Evolutionary conservation across 768 basidiomycete genomes (phyloP), one percentile per base, ranked within the genome.

Genomic region (Mycena epipterygia): DNA sequence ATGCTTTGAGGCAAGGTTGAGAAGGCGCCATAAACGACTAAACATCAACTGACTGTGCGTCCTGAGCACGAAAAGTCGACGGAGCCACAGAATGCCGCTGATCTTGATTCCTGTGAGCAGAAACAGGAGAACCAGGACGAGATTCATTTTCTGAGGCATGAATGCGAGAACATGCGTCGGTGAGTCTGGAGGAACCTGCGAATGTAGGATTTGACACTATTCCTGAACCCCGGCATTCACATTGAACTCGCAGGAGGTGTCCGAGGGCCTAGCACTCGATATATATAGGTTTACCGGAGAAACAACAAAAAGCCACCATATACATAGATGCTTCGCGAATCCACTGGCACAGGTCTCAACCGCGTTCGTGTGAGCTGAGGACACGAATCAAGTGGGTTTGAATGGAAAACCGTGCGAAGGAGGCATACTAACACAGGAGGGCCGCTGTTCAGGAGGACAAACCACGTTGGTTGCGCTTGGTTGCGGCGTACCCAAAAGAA

Each of bases 71-170:
- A 32, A 51, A 16, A 23, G 30, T 39, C 46, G 21, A 32, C 57
- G 46, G 16, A 59, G 6, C 62, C 62, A 67, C 23, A 67, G n/a
- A 13, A 68, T 56, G 41, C 59, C 67, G 33, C 41, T 39, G 5
- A 68, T 32, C 30, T 68, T 68, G 16, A 56, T 14, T 11, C 29
- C 58, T 14, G 35, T 37, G 35, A 37, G 35, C 9, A 59, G 6
- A 19, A 67, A n/a, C 27, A 61, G 60, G 39, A 62, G 41, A 19
- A 68, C 0, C 1, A 44, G 23, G 32, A 56, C 42, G 42, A 53
- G 6, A 35, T 27, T 39, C 59, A 55, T 68, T 44, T 12, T 62
- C 23, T 27, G 33, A 21, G 29, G 41, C 44, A 64, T 52, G 37
- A 53, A 58, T 27, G 17, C 37, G 9, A 41, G 57, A 59, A 41